Percentiles rank a stretch among this genome's conserved stretches.
Evolutionary conservation across 1,284 basidiomycete species (phyloP).

Genomic region (Ganoderma boninense): DNA sequence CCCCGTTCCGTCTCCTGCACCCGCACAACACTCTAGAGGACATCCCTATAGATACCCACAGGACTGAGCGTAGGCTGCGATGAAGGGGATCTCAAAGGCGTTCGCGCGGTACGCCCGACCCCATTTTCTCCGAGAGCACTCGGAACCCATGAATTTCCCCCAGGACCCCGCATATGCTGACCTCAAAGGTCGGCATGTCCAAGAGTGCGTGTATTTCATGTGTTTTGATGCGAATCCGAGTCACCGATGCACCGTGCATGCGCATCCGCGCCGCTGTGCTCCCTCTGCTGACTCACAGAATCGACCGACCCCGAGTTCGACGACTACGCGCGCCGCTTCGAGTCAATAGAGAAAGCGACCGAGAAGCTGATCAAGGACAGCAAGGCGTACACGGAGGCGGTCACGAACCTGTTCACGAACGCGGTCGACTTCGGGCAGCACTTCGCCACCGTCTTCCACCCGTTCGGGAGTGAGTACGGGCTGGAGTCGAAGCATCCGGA

Average conservation of each 20-base stretch:
- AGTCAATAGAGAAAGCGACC: too few species aligned
- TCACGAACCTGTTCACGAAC: constrained; percentile 84
- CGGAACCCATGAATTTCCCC: constrained; percentile 14
- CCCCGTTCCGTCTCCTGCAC: not conserved
- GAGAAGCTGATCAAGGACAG: constrained; percentile 95
- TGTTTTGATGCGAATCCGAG: constrained; percentile 1
- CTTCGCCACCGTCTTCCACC: constrained; percentile 82
- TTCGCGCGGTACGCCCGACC: too few species aligned
- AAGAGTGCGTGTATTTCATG: too few species aligned
- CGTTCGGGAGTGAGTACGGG: constrained; percentile 86
- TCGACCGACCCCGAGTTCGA: constrained; percentile 90
- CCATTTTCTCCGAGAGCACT: not conserved
- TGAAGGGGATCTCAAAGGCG: too few species aligned
- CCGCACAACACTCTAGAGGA: not conserved
- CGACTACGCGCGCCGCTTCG: constrained; percentile 82
- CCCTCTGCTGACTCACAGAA: constrained; percentile 54
- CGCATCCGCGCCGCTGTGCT: not conserved
- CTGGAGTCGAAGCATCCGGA: constrained; percentile 83
- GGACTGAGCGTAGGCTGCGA: not conserved
- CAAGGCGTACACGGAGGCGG: constrained; percentile 86
- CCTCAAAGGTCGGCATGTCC: constrained; percentile 86
- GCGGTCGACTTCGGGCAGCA: constrained; percentile 82
- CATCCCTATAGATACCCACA: not conserved
- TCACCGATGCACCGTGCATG: constrained; percentile 10
- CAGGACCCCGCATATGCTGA: constrained; percentile 88